Base-by-base conservation (phyloP, 495 filamentous ascomycete genomes). In the Rhypophila decipiens region DNA sequence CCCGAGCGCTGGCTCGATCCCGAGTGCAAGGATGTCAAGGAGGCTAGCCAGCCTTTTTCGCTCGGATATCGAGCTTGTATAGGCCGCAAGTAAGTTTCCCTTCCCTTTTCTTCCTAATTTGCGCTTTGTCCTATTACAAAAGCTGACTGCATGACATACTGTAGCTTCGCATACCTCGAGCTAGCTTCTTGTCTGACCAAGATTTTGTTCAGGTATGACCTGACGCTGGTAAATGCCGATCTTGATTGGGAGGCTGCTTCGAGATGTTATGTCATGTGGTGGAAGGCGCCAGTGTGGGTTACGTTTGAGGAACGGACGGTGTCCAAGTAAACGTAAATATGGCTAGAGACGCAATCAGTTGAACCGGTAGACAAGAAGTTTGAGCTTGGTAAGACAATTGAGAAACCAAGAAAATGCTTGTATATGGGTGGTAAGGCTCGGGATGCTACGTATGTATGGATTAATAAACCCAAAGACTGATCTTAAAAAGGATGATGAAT, bases 1-100 rank as follows among this genome's bases (percentile, higher is more conserved):
- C 44, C 44, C 3, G 44, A 47, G 35, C 35, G 44, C 11, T 47
- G 36, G 44, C 12, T 39, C 15, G 44, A 23, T 35, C 24, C 24
- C 34, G 44, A 27, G 4, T 11, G 13, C 20, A 19, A 18, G n/a
- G 36, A 39, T 24, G 29, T 39, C 5, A 13, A 22, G 31, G 44
- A 37, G 9, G 36, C 44, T 4, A 24, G 17, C n/a, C 44, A 39
- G 44, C 35, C 35, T 2, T 47, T 39, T 18, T 47, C 44, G 5
- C n/a, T 39, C 12, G 44, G 44, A 1, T 24, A 21, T 11, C 20
- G 44, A 3, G 34, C 22, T 15, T 47, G 44, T 22, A n/a, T 47
- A 4, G 44, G 44, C 15, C 17, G 18, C 13, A 47, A 39, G 44
- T 47, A 29, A 18, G 44, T 37, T 4, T 20, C n/a, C 19, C 3